Evolutionary conservation across 768 basidiomycete genomes (phyloP).

Genomic region (Lactifluus hygrophoroides): DNA sequence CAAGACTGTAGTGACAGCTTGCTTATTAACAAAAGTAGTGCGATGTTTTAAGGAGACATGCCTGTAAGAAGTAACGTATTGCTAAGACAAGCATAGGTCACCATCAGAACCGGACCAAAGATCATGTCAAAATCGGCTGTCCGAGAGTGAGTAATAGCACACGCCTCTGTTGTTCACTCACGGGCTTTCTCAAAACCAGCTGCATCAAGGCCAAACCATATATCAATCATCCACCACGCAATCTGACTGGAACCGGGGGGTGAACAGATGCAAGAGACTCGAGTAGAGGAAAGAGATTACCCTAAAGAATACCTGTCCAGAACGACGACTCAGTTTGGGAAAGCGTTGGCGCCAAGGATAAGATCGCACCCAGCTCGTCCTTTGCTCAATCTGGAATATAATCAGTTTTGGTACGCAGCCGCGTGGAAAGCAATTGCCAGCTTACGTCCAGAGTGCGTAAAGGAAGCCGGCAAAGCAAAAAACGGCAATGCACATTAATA

Average conservation of each 20-base stretch:
- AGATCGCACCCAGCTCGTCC: constrained; percentile 45
- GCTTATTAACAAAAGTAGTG: background rate
- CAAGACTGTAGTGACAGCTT: constrained; percentile 8
- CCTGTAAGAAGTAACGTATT: constrained; percentile 89
- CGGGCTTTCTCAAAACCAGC: constrained; percentile 78
- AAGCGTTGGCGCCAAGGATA: constrained; percentile 17
- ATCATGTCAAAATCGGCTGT: constrained; percentile 71
- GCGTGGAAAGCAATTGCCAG: constrained; percentile 19
- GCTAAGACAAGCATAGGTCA: constrained; percentile 83
- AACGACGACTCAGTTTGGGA: background rate
- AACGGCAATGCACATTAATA: constrained; percentile 76
- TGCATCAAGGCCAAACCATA: constrained; percentile 94
- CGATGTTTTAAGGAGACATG: constrained; percentile 26
- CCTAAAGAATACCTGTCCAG: constrained; percentile 27
- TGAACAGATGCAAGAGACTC: background rate
- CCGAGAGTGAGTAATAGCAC: constrained; percentile 6
- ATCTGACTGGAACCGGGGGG: constrained; percentile 41
- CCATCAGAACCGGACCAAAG: constrained; percentile 90
- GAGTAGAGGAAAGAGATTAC: constrained; percentile 23
- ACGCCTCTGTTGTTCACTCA: constrained; percentile 31
- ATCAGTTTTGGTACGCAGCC: background rate
- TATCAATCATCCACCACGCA: constrained; percentile 91
- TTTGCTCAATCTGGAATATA: constrained; percentile 47
- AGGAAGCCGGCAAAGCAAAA: constrained; percentile 92
- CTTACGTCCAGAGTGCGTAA: constrained; percentile 91